phyloP scores from a whole-genome alignment of 2,329 filamentous ascomycete species.

The Penicillium thymicola region DNA sequence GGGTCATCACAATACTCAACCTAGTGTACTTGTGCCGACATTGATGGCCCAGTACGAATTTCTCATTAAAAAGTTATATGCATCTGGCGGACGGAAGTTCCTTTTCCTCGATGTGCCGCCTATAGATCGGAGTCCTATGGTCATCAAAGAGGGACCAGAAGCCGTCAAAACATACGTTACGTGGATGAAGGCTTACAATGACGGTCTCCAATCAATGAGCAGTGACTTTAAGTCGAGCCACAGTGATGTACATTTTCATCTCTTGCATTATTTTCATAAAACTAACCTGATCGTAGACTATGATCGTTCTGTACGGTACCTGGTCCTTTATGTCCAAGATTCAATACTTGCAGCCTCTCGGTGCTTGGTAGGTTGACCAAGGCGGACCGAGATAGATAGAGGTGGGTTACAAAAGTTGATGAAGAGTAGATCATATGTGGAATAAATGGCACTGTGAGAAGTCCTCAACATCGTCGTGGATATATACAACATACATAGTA shows the following conservation, averaged over 20 bases:
- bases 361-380: neutral
- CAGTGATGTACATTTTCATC: too few relatives aligned
- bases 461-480: neutral
- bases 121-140: too few relatives aligned
- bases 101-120: too few relatives aligned
- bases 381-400: neutral
- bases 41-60: slow-evolving; percentile 47
- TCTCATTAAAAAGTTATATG: slow-evolving; percentile 50
- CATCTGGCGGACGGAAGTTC: slow-evolving; percentile 36
- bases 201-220: too few relatives aligned
- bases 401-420: neutral
- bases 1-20: too few relatives aligned
- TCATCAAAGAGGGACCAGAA: too few relatives aligned
- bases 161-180: too few relatives aligned
- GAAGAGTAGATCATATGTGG: neutral
- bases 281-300: slow-evolving; percentile 13
- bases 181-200: too few relatives aligned
- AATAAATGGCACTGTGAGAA: neutral
- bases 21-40: too few relatives aligned
- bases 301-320: slow-evolving; percentile 27
- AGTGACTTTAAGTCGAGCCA: too few relatives aligned
- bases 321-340: slow-evolving; percentile 32
- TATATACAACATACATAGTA: neutral
- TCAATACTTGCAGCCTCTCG: neutral
- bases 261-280: too few relatives aligned